These are phyloP conservation scores for Lipomyces orientalis DNA, from an alignment of 805 yeast genomes.

Conservation along the genomic window DNA sequence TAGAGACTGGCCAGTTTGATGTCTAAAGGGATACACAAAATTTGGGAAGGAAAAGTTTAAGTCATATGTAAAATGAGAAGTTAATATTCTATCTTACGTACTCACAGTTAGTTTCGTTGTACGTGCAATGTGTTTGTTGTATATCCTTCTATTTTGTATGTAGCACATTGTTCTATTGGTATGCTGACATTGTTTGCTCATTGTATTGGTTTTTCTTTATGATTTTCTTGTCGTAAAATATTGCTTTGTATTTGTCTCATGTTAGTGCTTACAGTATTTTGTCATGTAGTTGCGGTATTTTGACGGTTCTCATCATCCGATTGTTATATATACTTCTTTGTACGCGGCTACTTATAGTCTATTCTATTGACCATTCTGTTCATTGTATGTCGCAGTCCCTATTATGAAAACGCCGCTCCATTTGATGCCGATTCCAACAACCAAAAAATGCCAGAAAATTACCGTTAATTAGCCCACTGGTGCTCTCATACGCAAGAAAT, in stretches of 20 bases:
- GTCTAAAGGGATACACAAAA: slow-evolving; percentile 4
- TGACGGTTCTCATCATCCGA: background rate
- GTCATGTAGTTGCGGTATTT: slow-evolving; percentile 1
- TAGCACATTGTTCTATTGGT: background rate
- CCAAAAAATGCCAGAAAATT: background rate
- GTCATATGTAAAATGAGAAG: slow-evolving; percentile 15
- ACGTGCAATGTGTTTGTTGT: slow-evolving; percentile 8
- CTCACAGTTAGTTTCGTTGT: background rate
- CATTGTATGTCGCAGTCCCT: background rate
- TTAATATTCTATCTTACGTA: background rate
- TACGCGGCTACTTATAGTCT: background rate
- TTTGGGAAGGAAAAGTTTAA: slow-evolving; percentile 6
- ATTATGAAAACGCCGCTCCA: background rate
- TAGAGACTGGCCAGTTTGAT: background rate
- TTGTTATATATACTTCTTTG: slow-evolving; percentile 1
- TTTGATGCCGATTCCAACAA: background rate
- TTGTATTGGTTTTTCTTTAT: background rate
- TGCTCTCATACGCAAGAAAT: background rate
- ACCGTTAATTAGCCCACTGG: slow-evolving; percentile 11
- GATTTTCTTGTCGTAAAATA: background rate
- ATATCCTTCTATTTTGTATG: background rate
- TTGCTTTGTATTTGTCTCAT: slow-evolving; percentile 8
- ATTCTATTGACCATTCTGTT: background rate
- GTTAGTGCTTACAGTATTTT: background rate
- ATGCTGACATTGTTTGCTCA: background rate